A percentile compares a stretch with the other conserved stretches of the same genome.
Conservation (phyloP, 1,139 yeast species). For the Taphrina communis region DNA sequence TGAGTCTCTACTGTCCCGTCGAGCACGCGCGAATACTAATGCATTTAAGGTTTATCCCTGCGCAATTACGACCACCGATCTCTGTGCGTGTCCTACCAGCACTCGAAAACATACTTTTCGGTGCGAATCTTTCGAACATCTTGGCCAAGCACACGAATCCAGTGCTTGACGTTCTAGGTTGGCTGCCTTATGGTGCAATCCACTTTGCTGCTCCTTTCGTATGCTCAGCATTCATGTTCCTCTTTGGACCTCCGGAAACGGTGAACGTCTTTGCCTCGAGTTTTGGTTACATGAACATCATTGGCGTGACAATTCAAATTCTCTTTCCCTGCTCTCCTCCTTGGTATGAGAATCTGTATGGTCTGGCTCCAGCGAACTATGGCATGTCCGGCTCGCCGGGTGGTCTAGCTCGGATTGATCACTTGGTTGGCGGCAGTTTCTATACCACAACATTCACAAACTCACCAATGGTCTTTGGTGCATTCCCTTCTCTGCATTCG, state of each 20-base stretch:
- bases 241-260: constrained; percentile 92
- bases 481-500: constrained; percentile 94
- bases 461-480: constrained; percentile 95
- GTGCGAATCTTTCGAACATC: constrained; percentile 87
- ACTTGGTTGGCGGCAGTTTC: constrained; percentile 76
- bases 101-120: constrained; percentile 89
- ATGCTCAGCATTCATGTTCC: constrained; percentile 75
- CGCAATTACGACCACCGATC: constrained; percentile 82
- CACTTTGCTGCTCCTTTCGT: constrained; percentile 92
- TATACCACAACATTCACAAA: constrained; percentile 84
- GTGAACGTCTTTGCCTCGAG: constrained; percentile 89
- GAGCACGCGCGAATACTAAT: background rate
- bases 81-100: constrained; percentile 91
- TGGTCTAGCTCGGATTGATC: constrained; percentile 89
- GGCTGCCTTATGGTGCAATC: constrained; percentile 93
- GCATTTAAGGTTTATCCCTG: constrained; percentile 67
- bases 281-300: constrained; percentile 93
- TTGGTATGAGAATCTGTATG: constrained; percentile 89
- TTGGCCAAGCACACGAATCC: constrained; percentile 75
- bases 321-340: constrained; percentile 97
- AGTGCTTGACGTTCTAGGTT: constrained; percentile 79
- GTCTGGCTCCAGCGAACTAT: constrained; percentile 88
- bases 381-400: constrained; percentile 96
- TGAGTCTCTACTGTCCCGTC: background rate
- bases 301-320: constrained; percentile 82